phyloP scores from a whole-genome alignment of 2,329 filamentous ascomycete genomes.

The Ampelomyces quisqualis region DNA sequence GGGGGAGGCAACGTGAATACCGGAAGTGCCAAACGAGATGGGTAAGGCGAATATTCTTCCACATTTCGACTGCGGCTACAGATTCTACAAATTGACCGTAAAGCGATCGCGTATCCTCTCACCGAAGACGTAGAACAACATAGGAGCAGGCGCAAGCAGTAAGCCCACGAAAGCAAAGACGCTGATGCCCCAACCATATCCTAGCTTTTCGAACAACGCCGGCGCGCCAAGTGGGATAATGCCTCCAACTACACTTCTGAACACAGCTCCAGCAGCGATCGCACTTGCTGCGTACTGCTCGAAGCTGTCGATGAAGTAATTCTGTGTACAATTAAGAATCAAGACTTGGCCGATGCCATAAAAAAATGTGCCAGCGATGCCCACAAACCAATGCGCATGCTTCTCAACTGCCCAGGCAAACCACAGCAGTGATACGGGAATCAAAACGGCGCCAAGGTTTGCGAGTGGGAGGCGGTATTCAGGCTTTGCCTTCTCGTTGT shows the following conservation, averaged over 20 bases:
- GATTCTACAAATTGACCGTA: constrained; percentile 23
- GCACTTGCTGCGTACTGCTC: constrained; percentile 54
- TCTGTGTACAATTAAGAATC: constrained; percentile 56
- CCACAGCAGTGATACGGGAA: constrained; percentile 49
- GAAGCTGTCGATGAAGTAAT: constrained; percentile 57
- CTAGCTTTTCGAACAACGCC: constrained; percentile 46
- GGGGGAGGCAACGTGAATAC: too few species aligned
- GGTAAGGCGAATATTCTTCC: too few species aligned
- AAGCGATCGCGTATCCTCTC: constrained; percentile 49
- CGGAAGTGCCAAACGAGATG: too few species aligned
- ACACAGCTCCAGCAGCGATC: constrained; percentile 53
- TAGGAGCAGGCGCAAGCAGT: constrained; percentile 51
- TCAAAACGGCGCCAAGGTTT: constrained; percentile 48
- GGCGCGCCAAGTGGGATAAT: constrained; percentile 52
- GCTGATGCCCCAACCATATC: constrained; percentile 54
- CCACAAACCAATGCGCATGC: constrained; percentile 46
- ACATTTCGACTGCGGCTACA: too few species aligned
- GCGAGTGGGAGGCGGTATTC: constrained; percentile 51
- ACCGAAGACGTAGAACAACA: constrained; percentile 54
- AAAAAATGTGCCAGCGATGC: constrained; percentile 49
- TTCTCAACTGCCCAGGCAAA: constrained; percentile 48
- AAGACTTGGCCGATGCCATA: constrained; percentile 57
- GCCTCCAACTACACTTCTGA: constrained; percentile 50
- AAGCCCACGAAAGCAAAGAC: constrained; percentile 51
- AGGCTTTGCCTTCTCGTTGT: constrained; percentile 45